Conservation (phyloP, 768 basidiomycete genomes). For the Galerina marginata region DNA sequence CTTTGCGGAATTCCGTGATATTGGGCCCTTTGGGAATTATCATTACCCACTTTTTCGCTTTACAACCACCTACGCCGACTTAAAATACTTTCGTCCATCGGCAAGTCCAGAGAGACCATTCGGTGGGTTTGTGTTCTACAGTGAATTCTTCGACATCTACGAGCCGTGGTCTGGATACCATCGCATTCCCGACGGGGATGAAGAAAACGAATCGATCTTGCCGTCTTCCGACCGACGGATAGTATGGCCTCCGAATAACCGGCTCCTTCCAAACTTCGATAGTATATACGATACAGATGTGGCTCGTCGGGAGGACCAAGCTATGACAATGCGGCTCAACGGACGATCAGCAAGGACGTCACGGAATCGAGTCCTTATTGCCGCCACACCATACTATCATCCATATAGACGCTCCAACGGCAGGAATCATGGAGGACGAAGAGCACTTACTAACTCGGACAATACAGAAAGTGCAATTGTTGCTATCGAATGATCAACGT, state of each 20-base stretch:
- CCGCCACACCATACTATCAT: too few relatives aligned
- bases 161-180: constrained; percentile 15
- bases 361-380: too few relatives aligned
- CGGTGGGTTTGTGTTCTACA: constrained; percentile 17
- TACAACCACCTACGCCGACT: constrained; percentile 8
- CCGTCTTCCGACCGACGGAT: not conserved
- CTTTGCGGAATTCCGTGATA: constrained; percentile 29
- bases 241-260: not conserved
- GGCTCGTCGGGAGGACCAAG: too few relatives aligned
- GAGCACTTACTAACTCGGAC: too few relatives aligned
- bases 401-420: too few relatives aligned
- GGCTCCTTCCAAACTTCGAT: constrained; percentile 1
- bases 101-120: constrained; percentile 17
- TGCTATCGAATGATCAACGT: too few relatives aligned
- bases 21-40: constrained; percentile 16
- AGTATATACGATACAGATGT: not conserved
- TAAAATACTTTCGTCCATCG: not conserved
- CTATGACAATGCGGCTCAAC: too few relatives aligned
- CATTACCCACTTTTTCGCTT: constrained; percentile 14
- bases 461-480: too few relatives aligned
- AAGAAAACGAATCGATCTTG: not conserved
- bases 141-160: constrained; percentile 14
- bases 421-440: too few relatives aligned
- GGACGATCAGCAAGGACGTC: too few relatives aligned
- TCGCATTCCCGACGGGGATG: not conserved